Conservation (phyloP, 1,284 basidiomycete genomes). For the Malassezia globosa region DNA sequence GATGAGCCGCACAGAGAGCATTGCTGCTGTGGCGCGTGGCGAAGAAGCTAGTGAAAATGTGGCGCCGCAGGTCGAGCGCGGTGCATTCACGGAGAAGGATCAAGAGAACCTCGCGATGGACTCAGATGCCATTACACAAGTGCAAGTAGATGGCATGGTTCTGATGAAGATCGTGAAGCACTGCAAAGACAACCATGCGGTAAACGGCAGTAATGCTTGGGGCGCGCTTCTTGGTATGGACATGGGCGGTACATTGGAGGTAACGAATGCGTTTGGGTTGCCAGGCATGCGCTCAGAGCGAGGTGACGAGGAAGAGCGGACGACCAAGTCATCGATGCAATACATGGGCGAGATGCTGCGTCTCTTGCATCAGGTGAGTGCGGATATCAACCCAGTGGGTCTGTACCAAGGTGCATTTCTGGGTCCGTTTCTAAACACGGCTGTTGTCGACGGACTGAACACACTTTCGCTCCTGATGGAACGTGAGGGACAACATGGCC, state of each 20-base stretch:
- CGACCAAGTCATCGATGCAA: constrained; percentile 39
- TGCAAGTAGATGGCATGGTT: constrained; percentile 42
- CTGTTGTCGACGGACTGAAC: constrained; percentile 66
- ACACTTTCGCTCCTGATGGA: constrained; percentile 40
- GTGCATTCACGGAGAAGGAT: constrained; percentile 5
- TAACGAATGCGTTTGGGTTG: constrained; percentile 41
- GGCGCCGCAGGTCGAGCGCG: constrained; percentile 2
- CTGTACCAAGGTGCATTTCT: constrained; percentile 95
- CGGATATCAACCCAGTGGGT: constrained; percentile 87
- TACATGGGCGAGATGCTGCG: constrained; percentile 78
- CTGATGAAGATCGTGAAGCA: constrained; percentile 47
- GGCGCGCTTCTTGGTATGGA: constrained; percentile 44
- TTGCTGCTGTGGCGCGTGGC: constrained; percentile 13
- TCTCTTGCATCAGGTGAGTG: constrained; percentile 77
- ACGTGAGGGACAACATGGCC: constrained; percentile 38
- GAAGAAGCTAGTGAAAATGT: constrained; percentile 7
- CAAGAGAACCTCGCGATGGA: constrained; percentile 33
- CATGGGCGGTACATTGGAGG: constrained; percentile 39
- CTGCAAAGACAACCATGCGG: constrained; percentile 42
- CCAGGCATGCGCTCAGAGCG: constrained; percentile 31
- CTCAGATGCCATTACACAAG: constrained; percentile 36
- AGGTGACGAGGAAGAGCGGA: constrained; percentile 37
- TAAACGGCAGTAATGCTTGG: constrained; percentile 25
- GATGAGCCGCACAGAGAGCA: constrained; percentile 15
- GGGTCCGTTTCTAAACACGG: constrained; percentile 53